Conservation (phyloP, 352 stramenopile species). For the Phytopythium kandeliae region DNA sequence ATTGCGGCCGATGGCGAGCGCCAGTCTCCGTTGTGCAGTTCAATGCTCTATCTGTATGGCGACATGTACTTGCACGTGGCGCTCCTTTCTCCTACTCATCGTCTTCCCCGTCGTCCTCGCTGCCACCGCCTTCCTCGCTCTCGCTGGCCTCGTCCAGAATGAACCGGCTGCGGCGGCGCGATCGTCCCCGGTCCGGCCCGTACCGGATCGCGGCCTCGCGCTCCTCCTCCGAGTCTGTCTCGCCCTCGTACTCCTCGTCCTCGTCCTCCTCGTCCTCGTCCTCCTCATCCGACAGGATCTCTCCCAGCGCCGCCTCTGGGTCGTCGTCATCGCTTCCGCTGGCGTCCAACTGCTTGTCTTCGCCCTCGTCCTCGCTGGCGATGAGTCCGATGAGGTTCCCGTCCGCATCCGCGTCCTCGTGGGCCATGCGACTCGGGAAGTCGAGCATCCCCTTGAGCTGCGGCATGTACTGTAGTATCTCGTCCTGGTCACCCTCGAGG, state of each 20-base stretch:
- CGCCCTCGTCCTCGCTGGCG: slow-evolving; percentile 58
- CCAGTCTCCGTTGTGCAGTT: too few species aligned
- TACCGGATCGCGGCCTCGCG: slow-evolving; percentile 17
- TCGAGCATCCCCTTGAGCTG: slow-evolving; percentile 53
- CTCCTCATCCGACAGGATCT: slow-evolving; percentile 41
- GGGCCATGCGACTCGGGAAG: slow-evolving; percentile 72
- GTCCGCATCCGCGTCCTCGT: slow-evolving; percentile 79
- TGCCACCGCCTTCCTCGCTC: slow-evolving; percentile 44
- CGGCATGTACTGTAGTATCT: slow-evolving; percentile 57
- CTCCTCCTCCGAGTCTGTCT: slow-evolving; percentile 70
- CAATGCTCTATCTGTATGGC: not conserved
- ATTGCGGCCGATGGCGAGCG: too few species aligned
- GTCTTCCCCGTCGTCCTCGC: slow-evolving; percentile 33
- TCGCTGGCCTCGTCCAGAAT: slow-evolving; percentile 79
- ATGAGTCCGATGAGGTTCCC: slow-evolving; percentile 74
- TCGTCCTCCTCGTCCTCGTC: slow-evolving; percentile 35
- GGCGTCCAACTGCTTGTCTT: slow-evolving; percentile 33
- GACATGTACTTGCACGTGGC: too few species aligned
- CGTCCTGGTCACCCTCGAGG: slow-evolving; percentile 75
- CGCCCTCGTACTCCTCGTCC: slow-evolving; percentile 41
- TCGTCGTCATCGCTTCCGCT: slow-evolving; percentile 26
- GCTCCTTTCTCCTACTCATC: slow-evolving; percentile 24
- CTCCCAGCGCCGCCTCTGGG: slow-evolving; percentile 11
- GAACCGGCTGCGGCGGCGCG: slow-evolving; percentile 44
- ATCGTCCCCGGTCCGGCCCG: slow-evolving; percentile 12